Evolutionary conservation across 495 filamentous ascomycete species (phyloP).

Genomic region (Neurospora hispaniola): DNA sequence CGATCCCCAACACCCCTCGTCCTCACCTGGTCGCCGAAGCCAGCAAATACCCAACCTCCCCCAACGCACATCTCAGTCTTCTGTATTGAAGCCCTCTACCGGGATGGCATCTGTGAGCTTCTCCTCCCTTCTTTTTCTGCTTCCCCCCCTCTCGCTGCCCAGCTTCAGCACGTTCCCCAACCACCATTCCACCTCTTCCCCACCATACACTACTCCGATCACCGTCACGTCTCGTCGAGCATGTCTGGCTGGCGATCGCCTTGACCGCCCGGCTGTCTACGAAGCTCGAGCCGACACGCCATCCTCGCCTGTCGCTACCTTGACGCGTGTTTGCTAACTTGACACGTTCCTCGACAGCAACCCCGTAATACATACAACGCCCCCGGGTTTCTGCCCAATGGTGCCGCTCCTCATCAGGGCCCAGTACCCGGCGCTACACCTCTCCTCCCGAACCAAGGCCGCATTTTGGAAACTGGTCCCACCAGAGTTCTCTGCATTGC

Average conservation of each 20-base stretch:
- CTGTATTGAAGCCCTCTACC: slow-evolving; percentile 2
- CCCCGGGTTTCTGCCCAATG: slow-evolving; percentile 44
- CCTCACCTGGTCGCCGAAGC: background rate
- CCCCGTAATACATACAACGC: slow-evolving; percentile 31
- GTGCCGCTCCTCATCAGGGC: slow-evolving; percentile 33
- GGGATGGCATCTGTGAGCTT: slow-evolving; percentile 26
- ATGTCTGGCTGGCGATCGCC: background rate
- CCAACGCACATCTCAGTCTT: background rate
- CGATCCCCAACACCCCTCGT: background rate
- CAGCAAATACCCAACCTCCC: slow-evolving; percentile 1
- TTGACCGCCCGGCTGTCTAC: background rate
- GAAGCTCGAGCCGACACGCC: background rate
- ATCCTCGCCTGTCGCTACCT: background rate
- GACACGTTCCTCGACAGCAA: slow-evolving; percentile 22
- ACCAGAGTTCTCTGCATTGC: slow-evolving; percentile 89
- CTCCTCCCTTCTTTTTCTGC: background rate
- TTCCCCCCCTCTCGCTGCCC: background rate
- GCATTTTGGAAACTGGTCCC: slow-evolving; percentile 73
- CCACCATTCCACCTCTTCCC: background rate
- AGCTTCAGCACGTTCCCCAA: background rate
- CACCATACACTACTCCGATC: background rate
- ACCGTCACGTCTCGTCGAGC: background rate
- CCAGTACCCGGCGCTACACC: slow-evolving; percentile 42
- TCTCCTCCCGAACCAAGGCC: slow-evolving; percentile 47
- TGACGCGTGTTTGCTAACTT: background rate